Evolutionary conservation across 73 alveolate species (phyloP).

Genomic region (Paramecium biaurelia): DNA sequence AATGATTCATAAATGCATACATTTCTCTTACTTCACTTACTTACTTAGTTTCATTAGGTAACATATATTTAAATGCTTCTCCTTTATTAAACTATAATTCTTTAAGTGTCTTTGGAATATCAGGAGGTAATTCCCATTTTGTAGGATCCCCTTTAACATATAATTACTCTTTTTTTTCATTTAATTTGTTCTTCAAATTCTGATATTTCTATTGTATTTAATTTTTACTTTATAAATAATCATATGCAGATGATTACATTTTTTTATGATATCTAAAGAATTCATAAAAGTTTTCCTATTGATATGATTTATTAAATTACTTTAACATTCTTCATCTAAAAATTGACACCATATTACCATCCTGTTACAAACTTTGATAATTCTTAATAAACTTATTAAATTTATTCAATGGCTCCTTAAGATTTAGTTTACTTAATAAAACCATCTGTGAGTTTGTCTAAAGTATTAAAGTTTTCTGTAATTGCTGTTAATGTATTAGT

Average conservation of each 20-base stretch:
- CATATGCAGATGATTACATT: neutral
- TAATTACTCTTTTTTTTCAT: constrained; percentile 16
- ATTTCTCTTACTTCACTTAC: neutral
- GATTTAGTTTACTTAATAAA: neutral
- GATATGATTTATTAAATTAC: neutral
- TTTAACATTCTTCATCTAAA: constrained; percentile 1
- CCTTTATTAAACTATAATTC: constrained; percentile 30
- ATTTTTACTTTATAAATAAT: neutral
- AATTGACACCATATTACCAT: constrained; percentile 7
- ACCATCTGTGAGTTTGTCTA: constrained; percentile 18
- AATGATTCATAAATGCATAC: constrained; percentile 41
- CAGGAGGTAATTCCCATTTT: constrained; percentile 55
- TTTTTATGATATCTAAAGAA: constrained; percentile 48
- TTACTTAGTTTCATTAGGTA: constrained; percentile 1
- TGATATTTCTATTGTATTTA: neutral
- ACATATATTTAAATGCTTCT: constrained; percentile 46
- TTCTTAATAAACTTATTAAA: neutral
- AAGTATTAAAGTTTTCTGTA: neutral
- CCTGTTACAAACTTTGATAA: constrained; percentile 23
- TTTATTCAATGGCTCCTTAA: constrained; percentile 27
- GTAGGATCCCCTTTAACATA: constrained; percentile 16
- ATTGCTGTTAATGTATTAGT: neutral
- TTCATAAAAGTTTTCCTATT: constrained; percentile 41
- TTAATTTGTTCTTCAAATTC: neutral
- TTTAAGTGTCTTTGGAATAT: constrained; percentile 36